Evolutionary conservation across 768 basidiomycete genomes (phyloP).

Genomic region (Mycena metata): DNA sequence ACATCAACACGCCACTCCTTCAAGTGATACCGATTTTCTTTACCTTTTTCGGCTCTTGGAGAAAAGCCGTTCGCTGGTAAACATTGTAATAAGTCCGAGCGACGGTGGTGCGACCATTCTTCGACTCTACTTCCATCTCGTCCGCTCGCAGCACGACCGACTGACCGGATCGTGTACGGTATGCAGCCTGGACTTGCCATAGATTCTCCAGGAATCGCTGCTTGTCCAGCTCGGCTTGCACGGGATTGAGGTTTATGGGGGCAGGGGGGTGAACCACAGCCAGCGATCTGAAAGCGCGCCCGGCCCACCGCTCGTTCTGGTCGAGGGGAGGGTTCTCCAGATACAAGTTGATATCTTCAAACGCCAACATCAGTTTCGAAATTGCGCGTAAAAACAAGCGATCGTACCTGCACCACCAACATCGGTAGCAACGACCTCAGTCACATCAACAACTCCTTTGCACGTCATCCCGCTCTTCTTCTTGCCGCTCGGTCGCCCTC

Average conservation of each 20-base stretch:
- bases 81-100: slow-evolving; percentile 93
- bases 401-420: slow-evolving; percentile 85
- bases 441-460: slow-evolving; percentile 88
- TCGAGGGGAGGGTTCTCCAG: slow-evolving; percentile 87
- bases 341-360: slow-evolving; percentile 85
- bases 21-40: slow-evolving; percentile 26
- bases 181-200: slow-evolving; percentile 89
- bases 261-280: slow-evolving; percentile 84
- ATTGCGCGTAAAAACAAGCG: slow-evolving; percentile 19
- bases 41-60: slow-evolving; percentile 87
- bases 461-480: slow-evolving; percentile 87
- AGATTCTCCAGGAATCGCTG: slow-evolving; percentile 88
- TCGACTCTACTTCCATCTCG: slow-evolving; percentile 82
- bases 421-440: slow-evolving; percentile 87
- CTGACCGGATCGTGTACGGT: slow-evolving; percentile 79
- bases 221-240: slow-evolving; percentile 76
- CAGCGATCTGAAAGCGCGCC: slow-evolving; percentile 85
- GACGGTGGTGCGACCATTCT: slow-evolving; percentile 69
- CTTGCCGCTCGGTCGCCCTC: slow-evolving; percentile 72
- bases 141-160: slow-evolving; percentile 79
- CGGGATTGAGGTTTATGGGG: slow-evolving; percentile 75
- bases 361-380: slow-evolving; percentile 7
- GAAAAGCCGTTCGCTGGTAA: slow-evolving; percentile 84
- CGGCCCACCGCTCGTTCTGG: slow-evolving; percentile 89
- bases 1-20: slow-evolving; percentile 15